Conservation (phyloP, 1,284 basidiomycete genomes). For the Leccinum pachyderme region DNA sequence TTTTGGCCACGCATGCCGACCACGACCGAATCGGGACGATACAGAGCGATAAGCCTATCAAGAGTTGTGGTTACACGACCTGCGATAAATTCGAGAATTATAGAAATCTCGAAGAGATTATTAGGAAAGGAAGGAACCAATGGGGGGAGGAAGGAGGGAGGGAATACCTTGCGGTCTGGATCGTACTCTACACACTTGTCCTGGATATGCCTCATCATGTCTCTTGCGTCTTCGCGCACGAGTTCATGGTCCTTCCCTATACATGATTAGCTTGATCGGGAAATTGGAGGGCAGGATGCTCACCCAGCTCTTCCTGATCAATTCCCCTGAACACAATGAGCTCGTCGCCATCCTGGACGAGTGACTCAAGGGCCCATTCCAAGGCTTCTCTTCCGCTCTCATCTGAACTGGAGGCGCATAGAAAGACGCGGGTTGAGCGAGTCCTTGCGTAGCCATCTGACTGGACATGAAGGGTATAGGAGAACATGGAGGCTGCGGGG, state of each 20-base stretch:
- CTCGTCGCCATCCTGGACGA: conserved; percentile 94
- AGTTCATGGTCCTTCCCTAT: conserved; percentile 78
- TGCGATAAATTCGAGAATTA: conserved; percentile 93
- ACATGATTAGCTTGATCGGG: neutral
- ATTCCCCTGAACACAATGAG: conserved; percentile 90
- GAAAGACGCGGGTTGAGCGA: conserved; percentile 83
- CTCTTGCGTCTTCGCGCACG: conserved; percentile 84
- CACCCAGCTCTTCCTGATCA: conserved; percentile 80
- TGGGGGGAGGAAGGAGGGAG: neutral
- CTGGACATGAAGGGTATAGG: conserved; percentile 77
- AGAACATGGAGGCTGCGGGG: conserved; percentile 70
- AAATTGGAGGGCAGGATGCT: conserved; percentile 14
- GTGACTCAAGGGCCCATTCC: conserved; percentile 84
- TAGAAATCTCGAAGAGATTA: conserved; percentile 59
- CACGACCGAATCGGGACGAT: conserved; percentile 92
- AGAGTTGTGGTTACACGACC: conserved; percentile 88
- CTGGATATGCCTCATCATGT: conserved; percentile 80
- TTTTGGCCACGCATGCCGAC: conserved; percentile 86
- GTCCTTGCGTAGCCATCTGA: conserved; percentile 79
- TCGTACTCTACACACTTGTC: conserved; percentile 81
- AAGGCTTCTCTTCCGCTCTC: conserved; percentile 84
- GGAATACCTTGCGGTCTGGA: conserved; percentile 66
- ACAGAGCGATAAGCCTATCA: conserved; percentile 90
- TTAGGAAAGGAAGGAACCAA: neutral
- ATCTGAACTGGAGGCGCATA: conserved; percentile 88